Percentiles rank a stretch among this genome's conserved stretches.
These are phyloP conservation scores for Hypholoma sublateritium DNA, from an alignment of 768 basidiomycete genomes.

Conservation along the genomic window DNA sequence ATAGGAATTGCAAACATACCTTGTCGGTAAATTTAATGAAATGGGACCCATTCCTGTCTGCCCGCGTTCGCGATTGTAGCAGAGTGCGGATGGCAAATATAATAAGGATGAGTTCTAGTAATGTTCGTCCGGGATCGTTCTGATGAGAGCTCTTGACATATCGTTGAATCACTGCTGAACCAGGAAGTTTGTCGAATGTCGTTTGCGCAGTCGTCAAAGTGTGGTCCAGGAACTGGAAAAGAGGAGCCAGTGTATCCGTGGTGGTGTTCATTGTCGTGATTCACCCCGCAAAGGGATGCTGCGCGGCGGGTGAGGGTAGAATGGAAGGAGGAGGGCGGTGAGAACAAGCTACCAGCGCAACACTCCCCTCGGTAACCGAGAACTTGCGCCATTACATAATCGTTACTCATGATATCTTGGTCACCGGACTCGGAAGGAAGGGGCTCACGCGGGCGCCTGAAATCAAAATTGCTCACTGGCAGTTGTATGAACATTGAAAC, in stretches of 20 bases:
- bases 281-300: neutral
- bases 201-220: constrained; percentile 59
- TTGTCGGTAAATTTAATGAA: constrained; percentile 92
- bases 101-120: constrained; percentile 86
- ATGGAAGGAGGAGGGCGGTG: neutral
- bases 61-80: constrained; percentile 85
- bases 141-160: constrained; percentile 95
- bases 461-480: no score
- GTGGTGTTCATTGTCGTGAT: constrained; percentile 28
- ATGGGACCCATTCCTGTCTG: constrained; percentile 81
- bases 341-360: neutral
- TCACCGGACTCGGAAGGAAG: neutral
- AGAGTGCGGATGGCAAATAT: constrained; percentile 88
- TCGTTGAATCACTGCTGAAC: constrained; percentile 80
- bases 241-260: constrained; percentile 38
- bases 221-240: constrained; percentile 67
- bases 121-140: constrained; percentile 90
- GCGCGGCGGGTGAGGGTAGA: neutral
- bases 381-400: neutral
- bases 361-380: neutral
- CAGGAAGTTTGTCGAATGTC: constrained; percentile 74
- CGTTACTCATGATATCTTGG: neutral
- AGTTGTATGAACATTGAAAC: no score
- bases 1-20: constrained; percentile 41
- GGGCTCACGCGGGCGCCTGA: neutral